Evolutionary conservation across 192 early-diverging fungal species (phyloP).

Genomic region (Coemansia sp.): DNA sequence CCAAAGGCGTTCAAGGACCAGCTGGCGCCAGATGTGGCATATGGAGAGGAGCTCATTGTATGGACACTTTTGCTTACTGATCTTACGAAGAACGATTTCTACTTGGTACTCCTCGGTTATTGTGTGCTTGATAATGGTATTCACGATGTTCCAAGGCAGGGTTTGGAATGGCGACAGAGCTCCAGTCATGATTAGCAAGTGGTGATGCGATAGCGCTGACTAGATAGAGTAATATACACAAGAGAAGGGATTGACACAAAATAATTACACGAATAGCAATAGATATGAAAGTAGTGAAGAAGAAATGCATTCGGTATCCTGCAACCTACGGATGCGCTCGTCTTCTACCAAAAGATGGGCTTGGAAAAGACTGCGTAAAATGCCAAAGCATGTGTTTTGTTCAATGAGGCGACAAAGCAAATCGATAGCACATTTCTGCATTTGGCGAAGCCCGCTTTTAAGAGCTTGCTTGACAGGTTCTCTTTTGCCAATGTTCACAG

Average conservation of each 20-base stretch:
- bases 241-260: not conserved
- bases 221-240: not conserved
- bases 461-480: not conserved
- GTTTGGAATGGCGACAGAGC: not conserved
- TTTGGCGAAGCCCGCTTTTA: not conserved
- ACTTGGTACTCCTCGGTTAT: not conserved
- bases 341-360: not conserved
- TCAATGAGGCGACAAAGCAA: not conserved
- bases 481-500: not conserved
- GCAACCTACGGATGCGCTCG: not conserved
- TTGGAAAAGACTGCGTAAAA: not conserved
- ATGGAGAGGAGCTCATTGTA: not conserved
- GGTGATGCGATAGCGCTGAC: not conserved
- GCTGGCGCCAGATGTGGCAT: conserved; percentile 2
- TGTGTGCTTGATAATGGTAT: not conserved
- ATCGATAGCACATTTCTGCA: not conserved
- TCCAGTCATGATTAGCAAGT: not conserved
- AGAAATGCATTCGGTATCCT: not conserved
- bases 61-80: not conserved
- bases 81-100: not conserved
- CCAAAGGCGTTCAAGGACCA: not conserved
- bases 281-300: not conserved
- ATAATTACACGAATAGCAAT: not conserved
- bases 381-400: not conserved
- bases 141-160: conserved; percentile 3